Evolutionary conservation across 2,329 filamentous ascomycete genomes (phyloP).

Genomic region (Fusarium circinatum): DNA sequence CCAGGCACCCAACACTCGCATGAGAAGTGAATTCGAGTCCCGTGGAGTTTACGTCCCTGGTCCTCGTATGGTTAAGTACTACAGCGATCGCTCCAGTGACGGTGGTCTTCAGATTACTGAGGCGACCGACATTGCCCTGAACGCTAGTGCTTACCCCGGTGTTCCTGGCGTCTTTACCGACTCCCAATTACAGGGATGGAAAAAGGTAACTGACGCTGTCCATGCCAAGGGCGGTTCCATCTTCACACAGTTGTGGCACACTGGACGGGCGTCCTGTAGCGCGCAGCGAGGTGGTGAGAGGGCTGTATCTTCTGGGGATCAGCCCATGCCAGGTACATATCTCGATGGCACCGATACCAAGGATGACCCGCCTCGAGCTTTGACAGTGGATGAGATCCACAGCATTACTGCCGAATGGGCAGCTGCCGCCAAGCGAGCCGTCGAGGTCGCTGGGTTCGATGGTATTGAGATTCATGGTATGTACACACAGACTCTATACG

Average conservation of each 20-base stretch:
- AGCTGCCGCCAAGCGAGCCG: slow-evolving; percentile 62
- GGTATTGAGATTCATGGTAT: slow-evolving; percentile 1
- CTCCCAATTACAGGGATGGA: slow-evolving; percentile 45
- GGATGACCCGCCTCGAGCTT: slow-evolving; percentile 63
- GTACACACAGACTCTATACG: too few relatives aligned
- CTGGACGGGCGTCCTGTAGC: slow-evolving; percentile 62
- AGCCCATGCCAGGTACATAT: slow-evolving; percentile 59
- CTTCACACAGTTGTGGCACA: slow-evolving; percentile 70
- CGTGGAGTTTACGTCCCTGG: slow-evolving; percentile 49
- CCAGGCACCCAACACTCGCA: slow-evolving; percentile 4
- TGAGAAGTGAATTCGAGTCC: slow-evolving; percentile 43
- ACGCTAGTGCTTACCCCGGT: slow-evolving; percentile 45
- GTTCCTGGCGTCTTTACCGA: slow-evolving; percentile 46
- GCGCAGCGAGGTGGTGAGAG: slow-evolving; percentile 38
- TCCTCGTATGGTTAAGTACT: slow-evolving; percentile 44
- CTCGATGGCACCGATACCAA: slow-evolving; percentile 47
- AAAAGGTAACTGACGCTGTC: slow-evolving; percentile 42
- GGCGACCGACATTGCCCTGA: slow-evolving; percentile 46
- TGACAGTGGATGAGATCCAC: slow-evolving; percentile 74
- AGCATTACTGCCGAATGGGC: slow-evolving; percentile 69
- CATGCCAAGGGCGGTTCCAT: slow-evolving; percentile 54
- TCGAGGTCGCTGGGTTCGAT: neutral
- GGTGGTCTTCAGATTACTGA: slow-evolving; percentile 48
- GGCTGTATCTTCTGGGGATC: slow-evolving; percentile 40
- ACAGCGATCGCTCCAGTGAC: slow-evolving; percentile 46